Conservation (phyloP, 108 stramenopile species). For the Discostella stelligeroides region DNA sequence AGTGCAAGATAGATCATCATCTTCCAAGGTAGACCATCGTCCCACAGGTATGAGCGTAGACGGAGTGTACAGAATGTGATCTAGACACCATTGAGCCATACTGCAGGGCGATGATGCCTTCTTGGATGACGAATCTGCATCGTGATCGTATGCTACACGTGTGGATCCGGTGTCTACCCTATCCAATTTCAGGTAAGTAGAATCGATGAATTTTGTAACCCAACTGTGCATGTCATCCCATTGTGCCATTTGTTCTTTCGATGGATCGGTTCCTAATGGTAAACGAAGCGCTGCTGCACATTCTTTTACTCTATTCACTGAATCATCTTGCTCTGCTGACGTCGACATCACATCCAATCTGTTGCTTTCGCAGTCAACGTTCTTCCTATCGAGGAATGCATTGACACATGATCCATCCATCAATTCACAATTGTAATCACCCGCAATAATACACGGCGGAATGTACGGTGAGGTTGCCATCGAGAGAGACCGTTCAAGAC, state of each 20-base stretch:
- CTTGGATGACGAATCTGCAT: background rate
- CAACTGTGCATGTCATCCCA: constrained; percentile 45
- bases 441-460: constrained; percentile 51
- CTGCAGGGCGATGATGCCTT: background rate
- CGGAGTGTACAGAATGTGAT: constrained; percentile 59
- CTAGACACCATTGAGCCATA: constrained; percentile 54
- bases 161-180: constrained; percentile 47
- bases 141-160: constrained; percentile 54
- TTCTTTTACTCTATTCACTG: constrained; percentile 15
- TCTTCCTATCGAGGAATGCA: constrained; percentile 30
- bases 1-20: constrained; percentile 34
- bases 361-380: background rate
- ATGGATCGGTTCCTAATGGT: constrained; percentile 13
- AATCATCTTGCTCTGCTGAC: background rate
- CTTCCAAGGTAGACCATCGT: constrained; percentile 56
- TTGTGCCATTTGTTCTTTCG: constrained; percentile 34
- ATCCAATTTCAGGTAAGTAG: constrained; percentile 29
- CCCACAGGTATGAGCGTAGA: constrained; percentile 18
- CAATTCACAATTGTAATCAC: constrained; percentile 59
- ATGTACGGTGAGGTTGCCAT: constrained; percentile 1
- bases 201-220: constrained; percentile 25
- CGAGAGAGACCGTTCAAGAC: constrained; percentile 27
- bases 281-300: constrained; percentile 43
- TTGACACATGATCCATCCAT: constrained; percentile 45
- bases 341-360: too few relatives aligned